A percentile compares a stretch with the other conserved stretches of the same genome.
Conservation (phyloP, 495 filamentous ascomycete species). For the Penicillium odoratum region DNA sequence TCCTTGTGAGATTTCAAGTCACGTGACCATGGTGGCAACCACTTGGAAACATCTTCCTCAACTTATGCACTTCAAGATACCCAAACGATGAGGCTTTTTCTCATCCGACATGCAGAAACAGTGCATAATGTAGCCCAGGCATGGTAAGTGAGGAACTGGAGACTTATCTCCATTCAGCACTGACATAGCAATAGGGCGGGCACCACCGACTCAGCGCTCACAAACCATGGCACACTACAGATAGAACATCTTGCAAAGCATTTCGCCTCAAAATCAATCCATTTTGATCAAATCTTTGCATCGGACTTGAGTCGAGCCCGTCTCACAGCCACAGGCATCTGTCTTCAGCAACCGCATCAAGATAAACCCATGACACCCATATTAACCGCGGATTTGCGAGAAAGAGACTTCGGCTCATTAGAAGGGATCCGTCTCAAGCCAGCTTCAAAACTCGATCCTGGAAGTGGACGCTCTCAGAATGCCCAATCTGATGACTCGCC, state of each 20-base stretch:
- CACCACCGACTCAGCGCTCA: constrained; percentile 72
- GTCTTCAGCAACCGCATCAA: constrained; percentile 11
- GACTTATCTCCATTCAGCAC: background rate
- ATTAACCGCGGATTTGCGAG: constrained; percentile 24
- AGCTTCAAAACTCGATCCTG: background rate
- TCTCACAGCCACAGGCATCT: constrained; percentile 52
- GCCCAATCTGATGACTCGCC: background rate
- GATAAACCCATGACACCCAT: constrained; percentile 11
- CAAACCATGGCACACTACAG: constrained; percentile 79
- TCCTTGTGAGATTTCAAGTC: background rate
- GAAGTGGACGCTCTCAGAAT: background rate
- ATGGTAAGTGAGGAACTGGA: constrained; percentile 52
- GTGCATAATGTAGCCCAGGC: constrained; percentile 78
- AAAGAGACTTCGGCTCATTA: constrained; percentile 30
- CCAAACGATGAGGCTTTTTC: constrained; percentile 63
- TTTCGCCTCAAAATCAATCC: constrained; percentile 34
- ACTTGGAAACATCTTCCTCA: background rate
- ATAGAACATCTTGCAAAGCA: constrained; percentile 57
- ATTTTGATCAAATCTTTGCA: constrained; percentile 67
- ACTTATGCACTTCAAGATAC: background rate
- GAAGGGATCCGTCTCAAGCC: constrained; percentile 17
- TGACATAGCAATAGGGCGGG: constrained; percentile 60
- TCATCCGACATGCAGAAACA: constrained; percentile 86
- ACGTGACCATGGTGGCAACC: background rate
- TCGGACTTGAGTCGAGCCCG: constrained; percentile 74